These are phyloP conservation scores for Brassica balearica DNA, from an alignment of 441 rosid species.

Conservation along the genomic window DNA sequence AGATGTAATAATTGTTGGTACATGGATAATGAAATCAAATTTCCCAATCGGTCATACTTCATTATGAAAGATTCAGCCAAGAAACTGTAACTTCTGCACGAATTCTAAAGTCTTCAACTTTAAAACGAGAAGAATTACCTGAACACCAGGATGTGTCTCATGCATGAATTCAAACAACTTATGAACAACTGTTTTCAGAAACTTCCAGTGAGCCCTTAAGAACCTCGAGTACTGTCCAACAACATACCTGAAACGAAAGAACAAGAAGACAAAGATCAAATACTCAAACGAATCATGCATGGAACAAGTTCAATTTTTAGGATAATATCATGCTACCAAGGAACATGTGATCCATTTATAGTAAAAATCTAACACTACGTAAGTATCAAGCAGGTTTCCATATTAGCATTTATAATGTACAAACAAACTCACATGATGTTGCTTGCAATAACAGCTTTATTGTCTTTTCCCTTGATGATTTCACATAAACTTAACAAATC, in stretches of 20 bases:
- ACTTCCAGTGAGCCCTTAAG: conserved; percentile 99
- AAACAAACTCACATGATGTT: conserved; percentile 88
- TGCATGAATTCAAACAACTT: conserved; percentile 99
- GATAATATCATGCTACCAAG: conserved; percentile 16
- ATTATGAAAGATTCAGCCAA: conserved; percentile 24
- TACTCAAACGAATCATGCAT: conserved; percentile 25
- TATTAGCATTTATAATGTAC: conserved; percentile 16
- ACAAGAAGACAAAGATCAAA: conserved; percentile 10
- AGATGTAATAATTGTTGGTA: conserved; percentile 14
- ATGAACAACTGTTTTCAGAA: conserved; percentile 98
- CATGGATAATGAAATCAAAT: conserved; percentile 16
- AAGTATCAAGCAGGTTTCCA: conserved; percentile 5
- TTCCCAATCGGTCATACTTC: conserved; percentile 1
- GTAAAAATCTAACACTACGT: conserved; percentile 19
- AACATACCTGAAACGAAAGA: conserved; percentile 77
- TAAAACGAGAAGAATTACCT: conserved; percentile 56
- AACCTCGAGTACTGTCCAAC: conserved; percentile 99
- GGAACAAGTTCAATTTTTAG: conserved; percentile 6
- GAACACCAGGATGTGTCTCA: conserved; percentile 99
- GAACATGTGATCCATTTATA: conserved; percentile 9
- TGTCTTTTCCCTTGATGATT: conserved; percentile 97
- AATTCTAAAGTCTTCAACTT: conserved; percentile 9
- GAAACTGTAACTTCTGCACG: conserved; percentile 4
- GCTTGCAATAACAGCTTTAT: conserved; percentile 99
- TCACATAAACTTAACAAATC: conserved; percentile 97